Base-by-base conservation (phyloP, 306 rosid species). In the Dalbergia cochinchinensis region DNA sequence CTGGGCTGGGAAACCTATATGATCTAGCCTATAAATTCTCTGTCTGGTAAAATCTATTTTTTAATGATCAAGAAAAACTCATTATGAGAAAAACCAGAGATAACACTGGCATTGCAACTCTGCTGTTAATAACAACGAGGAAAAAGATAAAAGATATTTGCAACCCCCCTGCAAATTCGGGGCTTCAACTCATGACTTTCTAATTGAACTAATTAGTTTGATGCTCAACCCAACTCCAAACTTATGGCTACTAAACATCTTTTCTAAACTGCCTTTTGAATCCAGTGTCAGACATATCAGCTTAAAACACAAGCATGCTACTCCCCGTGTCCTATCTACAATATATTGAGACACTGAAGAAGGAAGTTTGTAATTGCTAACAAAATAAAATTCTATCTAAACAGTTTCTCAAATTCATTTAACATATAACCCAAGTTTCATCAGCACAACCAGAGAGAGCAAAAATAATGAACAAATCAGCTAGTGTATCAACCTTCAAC, bases 401-500 rank as follows among this genome's bases (percentile, higher is more conserved):
- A n/a, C 58, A 14, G 22, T 20, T 19, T 53, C 50, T 71, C 20
- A 33, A 57, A 31, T 58, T 65, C 54, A 65, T 72, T 58, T 62
- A 74, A n/a, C 41, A 35, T 74, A 50, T 63, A 69, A 62, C 8
- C 67, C 44, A 10, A 65, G 45, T 53, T 65, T 58, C 22, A 26
- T 16, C 69, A 35, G 64, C 64, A 55, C 57, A 62, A 5, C 34
- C 35, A 61, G 33, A 47, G 2, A 53, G 60, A 55, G 20, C 15
- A 76, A 68, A 13, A 68, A 61, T 62, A 81, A 68, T 18, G 33
- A 69, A 59, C 55, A 54, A 41, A 81, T 45, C 48, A 64, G 48
- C 41, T n/a, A 59, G 71, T 47, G 12, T 20, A 78, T 69, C 62
- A 78, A 95, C 99, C 98, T 95, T 93, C 97, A 87, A 91, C 69